Evolutionary conservation across 495 filamentous ascomycete genomes (phyloP).

Genomic region (Pseudomonodictys pantanalensis): DNA sequence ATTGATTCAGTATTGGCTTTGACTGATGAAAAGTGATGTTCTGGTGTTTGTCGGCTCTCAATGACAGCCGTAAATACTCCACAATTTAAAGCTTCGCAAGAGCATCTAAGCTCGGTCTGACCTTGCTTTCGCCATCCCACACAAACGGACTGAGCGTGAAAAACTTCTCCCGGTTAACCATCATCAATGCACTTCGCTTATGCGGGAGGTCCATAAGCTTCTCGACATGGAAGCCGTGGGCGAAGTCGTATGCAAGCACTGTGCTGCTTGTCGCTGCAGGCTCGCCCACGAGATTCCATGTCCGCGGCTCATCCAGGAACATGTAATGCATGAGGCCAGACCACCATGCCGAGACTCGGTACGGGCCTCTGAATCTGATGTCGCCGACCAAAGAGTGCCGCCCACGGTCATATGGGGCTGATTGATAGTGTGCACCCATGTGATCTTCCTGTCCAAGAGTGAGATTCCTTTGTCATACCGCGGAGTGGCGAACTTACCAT

Average conservation of each 20-base stretch:
- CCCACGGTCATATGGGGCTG: slow-evolving; percentile 63
- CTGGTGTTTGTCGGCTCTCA: not conserved
- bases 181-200: slow-evolving; percentile 62
- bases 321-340: slow-evolving; percentile 66
- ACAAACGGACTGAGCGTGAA: slow-evolving; percentile 63
- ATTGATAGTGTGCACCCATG: slow-evolving; percentile 62
- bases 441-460: slow-evolving; percentile 55
- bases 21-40: not conserved
- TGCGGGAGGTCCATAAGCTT: slow-evolving; percentile 66
- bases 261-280: slow-evolving; percentile 58
- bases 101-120: slow-evolving; percentile 28
- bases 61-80: not conserved
- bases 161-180: slow-evolving; percentile 61
- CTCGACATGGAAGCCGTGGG: slow-evolving; percentile 61
- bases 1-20: not conserved
- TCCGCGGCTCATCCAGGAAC: slow-evolving; percentile 68
- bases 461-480: not conserved
- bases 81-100: slow-evolving; percentile 19
- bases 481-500: slow-evolving; percentile 48
- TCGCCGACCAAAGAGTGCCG: slow-evolving; percentile 68
- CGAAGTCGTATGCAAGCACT: slow-evolving; percentile 64
- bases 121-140: slow-evolving; percentile 27
- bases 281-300: slow-evolving; percentile 61
- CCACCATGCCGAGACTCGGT: slow-evolving; percentile 68
- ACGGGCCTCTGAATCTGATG: slow-evolving; percentile 58